Evolutionary conservation across 805 yeast genomes (phyloP).

Genomic region (Barnettozyma californica): DNA sequence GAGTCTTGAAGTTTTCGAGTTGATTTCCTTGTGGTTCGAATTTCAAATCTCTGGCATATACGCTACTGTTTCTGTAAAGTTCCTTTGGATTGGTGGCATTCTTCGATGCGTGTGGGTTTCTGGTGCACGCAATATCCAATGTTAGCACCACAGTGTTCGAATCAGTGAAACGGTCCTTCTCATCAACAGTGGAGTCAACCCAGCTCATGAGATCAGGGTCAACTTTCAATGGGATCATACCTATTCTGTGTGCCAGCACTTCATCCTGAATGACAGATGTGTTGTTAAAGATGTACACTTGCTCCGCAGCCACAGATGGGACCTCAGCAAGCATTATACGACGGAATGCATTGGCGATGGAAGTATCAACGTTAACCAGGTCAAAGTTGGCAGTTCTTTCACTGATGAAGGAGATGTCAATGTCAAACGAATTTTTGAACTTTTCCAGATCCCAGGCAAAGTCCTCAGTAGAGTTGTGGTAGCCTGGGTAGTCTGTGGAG

Average conservation of each 20-base stretch:
- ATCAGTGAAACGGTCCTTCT: conserved; percentile 71
- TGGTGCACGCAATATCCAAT: conserved; percentile 77
- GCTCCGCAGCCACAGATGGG: conserved; percentile 93
- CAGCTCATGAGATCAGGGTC: conserved; percentile 87
- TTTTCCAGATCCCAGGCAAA: conserved; percentile 79
- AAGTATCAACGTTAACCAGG: conserved; percentile 79
- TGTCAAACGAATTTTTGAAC: conserved; percentile 62
- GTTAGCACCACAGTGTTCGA: conserved; percentile 84
- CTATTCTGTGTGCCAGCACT: conserved; percentile 92
- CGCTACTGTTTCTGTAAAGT: conserved; percentile 75
- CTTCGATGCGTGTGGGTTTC: conserved; percentile 77
- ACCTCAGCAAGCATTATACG: conserved; percentile 96
- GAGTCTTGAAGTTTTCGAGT: conserved; percentile 60
- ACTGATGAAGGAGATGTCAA: conserved; percentile 58
- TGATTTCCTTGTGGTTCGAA: conserved; percentile 93
- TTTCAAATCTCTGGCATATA: conserved; percentile 84
- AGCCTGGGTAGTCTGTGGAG: conserved; percentile 91
- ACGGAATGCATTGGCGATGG: conserved; percentile 93
- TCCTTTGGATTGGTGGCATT: conserved; percentile 77
- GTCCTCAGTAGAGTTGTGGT: conserved; percentile 52
- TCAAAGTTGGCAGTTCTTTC: conserved; percentile 83
- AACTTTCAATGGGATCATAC: conserved; percentile 82
- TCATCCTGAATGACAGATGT: conserved; percentile 97
- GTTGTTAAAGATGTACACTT: conserved; percentile 85
- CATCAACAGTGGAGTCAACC: conserved; percentile 65